phyloP scores from a whole-genome alignment of 1,284 basidiomycete species.

The Sporisorium scitamineum region DNA sequence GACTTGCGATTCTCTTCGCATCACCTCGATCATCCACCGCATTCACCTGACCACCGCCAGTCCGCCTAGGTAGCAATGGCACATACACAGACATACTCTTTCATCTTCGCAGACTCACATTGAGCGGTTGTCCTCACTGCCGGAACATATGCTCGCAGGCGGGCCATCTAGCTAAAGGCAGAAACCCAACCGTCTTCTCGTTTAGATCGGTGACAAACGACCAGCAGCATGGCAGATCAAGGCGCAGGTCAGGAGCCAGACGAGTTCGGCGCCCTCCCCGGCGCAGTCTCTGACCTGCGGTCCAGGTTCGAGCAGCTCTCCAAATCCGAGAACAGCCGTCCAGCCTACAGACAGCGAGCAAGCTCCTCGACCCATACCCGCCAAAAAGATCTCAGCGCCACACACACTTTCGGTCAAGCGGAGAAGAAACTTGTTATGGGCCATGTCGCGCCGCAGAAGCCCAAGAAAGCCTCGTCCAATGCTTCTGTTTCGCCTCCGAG shows the following conservation, averaged over 20 bases:
- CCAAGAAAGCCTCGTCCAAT: slow-evolving; percentile 11
- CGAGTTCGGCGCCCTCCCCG: slow-evolving; percentile 46
- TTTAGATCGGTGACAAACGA: not conserved
- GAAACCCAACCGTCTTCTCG: not conserved
- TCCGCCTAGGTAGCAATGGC: not conserved
- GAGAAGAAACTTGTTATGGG: slow-evolving; percentile 40
- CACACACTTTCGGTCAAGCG: slow-evolving; percentile 41
- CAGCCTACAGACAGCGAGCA: slow-evolving; percentile 1
- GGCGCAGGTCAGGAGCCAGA: slow-evolving; percentile 33
- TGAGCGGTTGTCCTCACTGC: not conserved
- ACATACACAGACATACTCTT: not conserved
- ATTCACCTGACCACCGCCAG: not conserved
- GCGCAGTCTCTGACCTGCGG: slow-evolving; percentile 45
- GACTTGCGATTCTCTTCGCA: not conserved
- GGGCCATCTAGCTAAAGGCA: not conserved
- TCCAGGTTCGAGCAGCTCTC: slow-evolving; percentile 55
- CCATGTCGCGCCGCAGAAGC: slow-evolving; percentile 7
- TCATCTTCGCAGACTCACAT: not conserved
- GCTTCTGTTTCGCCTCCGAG: slow-evolving; percentile 14
- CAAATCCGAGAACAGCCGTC: slow-evolving; percentile 45
- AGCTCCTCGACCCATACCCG: slow-evolving; percentile 9
- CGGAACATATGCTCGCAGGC: not conserved
- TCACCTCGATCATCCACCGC: not conserved
- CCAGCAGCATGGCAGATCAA: slow-evolving; percentile 28
- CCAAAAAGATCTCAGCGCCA: slow-evolving; percentile 30